These are phyloP conservation scores for Penicillium steckii DNA, from an alignment of 495 filamentous ascomycete genomes.

Conservation along the genomic window DNA sequence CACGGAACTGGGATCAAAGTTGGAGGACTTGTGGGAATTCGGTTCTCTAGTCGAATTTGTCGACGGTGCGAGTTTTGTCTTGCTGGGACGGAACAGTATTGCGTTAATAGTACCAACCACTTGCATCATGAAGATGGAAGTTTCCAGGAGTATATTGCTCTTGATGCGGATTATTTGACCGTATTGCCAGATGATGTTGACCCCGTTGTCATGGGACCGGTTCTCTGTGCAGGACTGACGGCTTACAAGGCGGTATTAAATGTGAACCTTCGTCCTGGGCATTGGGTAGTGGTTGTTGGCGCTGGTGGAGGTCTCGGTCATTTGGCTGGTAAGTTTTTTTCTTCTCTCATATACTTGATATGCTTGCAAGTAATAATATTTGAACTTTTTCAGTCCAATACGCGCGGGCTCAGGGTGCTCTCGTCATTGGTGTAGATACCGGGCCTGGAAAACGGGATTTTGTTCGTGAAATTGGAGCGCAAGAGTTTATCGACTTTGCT, in stretches of 20 bases:
- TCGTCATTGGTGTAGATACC: slow-evolving; percentile 47
- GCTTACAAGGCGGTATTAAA: slow-evolving; percentile 45
- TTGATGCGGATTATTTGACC: slow-evolving; percentile 48
- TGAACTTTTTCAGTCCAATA: slow-evolving; percentile 42
- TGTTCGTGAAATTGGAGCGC: slow-evolving; percentile 39
- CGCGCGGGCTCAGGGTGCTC: slow-evolving; percentile 41
- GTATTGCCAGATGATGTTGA: slow-evolving; percentile 47
- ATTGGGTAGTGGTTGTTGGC: slow-evolving; percentile 47
- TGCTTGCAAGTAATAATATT: neutral
- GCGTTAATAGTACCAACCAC: slow-evolving; percentile 44
- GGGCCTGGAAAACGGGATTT: slow-evolving; percentile 43
- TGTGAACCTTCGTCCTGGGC: slow-evolving; percentile 36
- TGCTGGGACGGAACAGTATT: slow-evolving; percentile 47
- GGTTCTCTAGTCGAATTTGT: slow-evolving; percentile 46
- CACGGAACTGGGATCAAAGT: slow-evolving; percentile 31
- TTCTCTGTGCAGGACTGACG: slow-evolving; percentile 45
- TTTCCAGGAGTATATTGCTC: slow-evolving; percentile 46
- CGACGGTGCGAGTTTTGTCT: slow-evolving; percentile 49
- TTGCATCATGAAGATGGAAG: slow-evolving; percentile 50
- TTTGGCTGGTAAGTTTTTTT: slow-evolving; percentile 35
- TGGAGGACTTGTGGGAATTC: slow-evolving; percentile 45
- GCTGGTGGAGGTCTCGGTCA: slow-evolving; percentile 52
- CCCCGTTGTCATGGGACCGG: slow-evolving; percentile 40
- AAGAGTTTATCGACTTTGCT: slow-evolving; percentile 47
- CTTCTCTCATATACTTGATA: neutral